A percentile compares a stretch with the other conserved stretches of the same genome.
phyloP scores from a whole-genome alignment of 306 rosid species.

The Quercus bicolor region DNA sequence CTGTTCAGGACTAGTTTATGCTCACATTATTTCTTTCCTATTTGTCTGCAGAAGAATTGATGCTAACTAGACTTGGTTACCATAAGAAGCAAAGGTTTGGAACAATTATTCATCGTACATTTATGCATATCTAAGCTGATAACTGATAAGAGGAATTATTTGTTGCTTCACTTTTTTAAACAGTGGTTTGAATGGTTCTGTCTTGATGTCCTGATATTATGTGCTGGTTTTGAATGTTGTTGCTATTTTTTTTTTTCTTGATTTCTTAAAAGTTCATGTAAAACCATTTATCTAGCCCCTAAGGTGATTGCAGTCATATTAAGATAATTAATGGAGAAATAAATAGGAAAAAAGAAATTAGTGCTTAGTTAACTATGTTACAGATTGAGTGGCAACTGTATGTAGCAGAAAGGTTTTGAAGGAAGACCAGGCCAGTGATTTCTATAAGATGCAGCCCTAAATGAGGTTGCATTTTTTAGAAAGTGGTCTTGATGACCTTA shows the following conservation, averaged over 20 bases:
- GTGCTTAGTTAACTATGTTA: background rate
- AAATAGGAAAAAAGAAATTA: background rate
- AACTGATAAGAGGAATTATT: background rate
- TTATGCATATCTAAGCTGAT: background rate
- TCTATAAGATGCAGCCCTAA: background rate
- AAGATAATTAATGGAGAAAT: background rate
- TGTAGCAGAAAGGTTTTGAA: background rate
- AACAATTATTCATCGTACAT: background rate
- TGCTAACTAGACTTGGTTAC: background rate
- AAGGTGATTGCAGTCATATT: background rate
- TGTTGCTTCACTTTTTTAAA: background rate
- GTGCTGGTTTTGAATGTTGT: background rate
- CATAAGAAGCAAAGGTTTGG: background rate
- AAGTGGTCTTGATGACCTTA: background rate
- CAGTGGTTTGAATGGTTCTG: background rate
- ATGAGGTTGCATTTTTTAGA: background rate
- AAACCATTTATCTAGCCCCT: background rate
- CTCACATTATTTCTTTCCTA: background rate
- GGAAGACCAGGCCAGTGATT: background rate
- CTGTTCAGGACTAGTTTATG: background rate
- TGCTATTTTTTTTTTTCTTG: background rate
- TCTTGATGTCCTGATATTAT: background rate
- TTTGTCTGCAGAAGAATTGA: background rate
- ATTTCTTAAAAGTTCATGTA: background rate
- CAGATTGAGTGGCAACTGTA: background rate